A percentile compares a stretch with the other conserved stretches of the same genome.
Conservation (phyloP, 116 monocot genomes). For the Posidonia oceanica region DNA sequence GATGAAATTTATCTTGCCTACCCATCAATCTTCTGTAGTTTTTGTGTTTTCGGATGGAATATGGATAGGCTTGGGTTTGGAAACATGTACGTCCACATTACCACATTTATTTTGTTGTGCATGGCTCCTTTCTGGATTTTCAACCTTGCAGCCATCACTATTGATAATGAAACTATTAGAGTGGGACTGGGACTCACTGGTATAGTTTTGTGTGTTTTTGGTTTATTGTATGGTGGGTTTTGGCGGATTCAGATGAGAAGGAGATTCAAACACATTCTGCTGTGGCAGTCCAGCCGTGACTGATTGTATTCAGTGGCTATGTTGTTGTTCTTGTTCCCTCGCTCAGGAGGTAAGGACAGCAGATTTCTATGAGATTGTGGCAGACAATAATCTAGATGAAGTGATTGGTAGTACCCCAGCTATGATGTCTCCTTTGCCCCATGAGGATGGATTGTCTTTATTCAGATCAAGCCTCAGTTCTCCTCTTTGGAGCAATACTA, state of each 20-base stretch:
- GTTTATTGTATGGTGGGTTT: slow-evolving; percentile 14
- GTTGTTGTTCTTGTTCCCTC: too few species aligned
- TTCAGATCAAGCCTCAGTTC: slow-evolving; percentile 21
- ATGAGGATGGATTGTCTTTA: slow-evolving; percentile 28
- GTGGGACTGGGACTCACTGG: slow-evolving; percentile 15
- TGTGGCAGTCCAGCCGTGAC: too few species aligned
- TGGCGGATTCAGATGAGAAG: slow-evolving; percentile 38
- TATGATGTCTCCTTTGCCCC: slow-evolving; percentile 30
- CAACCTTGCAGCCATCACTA: slow-evolving; percentile 28
- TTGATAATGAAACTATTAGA: slow-evolving; percentile 10
- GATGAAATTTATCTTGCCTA: slow-evolving; percentile 26
- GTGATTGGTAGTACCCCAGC: slow-evolving; percentile 8
- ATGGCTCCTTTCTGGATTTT: slow-evolving; percentile 40
- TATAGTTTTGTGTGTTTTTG: slow-evolving; percentile 12
- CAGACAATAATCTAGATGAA: slow-evolving; percentile 3
- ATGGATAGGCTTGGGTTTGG: slow-evolving; percentile 75
- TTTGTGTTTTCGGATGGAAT: slow-evolving; percentile 76
- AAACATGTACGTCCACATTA: slow-evolving; percentile 72
- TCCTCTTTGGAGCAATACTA: slow-evolving; percentile 1
- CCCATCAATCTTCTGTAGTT: slow-evolving; percentile 49
- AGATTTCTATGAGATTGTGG: slow-evolving; percentile 34
- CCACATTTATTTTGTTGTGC: slow-evolving; percentile 47
- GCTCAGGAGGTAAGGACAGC: slow-evolving; percentile 9
- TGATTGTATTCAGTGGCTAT: too few species aligned
- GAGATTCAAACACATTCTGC: too few species aligned